These are phyloP conservation scores for Botryobasidium botryosum DNA, from an alignment of 768 basidiomycete species.

Conservation along the genomic window DNA sequence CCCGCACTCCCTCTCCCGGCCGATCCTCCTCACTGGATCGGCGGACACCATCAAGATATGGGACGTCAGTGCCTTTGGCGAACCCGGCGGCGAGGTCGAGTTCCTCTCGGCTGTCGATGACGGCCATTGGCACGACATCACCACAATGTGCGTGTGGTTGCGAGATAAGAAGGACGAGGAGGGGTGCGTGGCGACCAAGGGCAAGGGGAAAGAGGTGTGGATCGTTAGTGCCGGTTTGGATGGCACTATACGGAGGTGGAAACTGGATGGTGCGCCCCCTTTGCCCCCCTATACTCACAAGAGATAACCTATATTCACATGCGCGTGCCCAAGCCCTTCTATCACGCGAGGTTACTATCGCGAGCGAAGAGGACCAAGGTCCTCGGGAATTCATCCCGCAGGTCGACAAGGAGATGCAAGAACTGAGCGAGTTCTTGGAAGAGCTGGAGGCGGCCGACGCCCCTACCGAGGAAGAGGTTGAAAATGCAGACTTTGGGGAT, in stretches of 20 bases:
- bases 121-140: constrained; percentile 85
- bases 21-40: constrained; percentile 64
- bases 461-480: too few species aligned
- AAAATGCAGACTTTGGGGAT: too few species aligned
- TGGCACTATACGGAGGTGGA: constrained; percentile 77
- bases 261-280: constrained; percentile 37
- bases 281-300: too few species aligned
- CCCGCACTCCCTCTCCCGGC: constrained; percentile 42
- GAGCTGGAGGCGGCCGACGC: too few species aligned
- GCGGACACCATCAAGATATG: constrained; percentile 73
- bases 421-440: too few species aligned
- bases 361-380: too few species aligned
- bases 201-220: constrained; percentile 38
- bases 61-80: constrained; percentile 50
- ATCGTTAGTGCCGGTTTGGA: constrained; percentile 74
- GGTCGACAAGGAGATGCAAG: too few species aligned
- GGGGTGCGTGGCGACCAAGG: constrained; percentile 13
- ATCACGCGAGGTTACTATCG: too few species aligned
- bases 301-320: too few species aligned
- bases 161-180: constrained; percentile 16
- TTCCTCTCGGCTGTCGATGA: constrained; percentile 49
- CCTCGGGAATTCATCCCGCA: too few species aligned
- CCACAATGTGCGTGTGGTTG: constrained; percentile 55
- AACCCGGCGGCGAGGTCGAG: constrained; percentile 30
- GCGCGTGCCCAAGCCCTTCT: too few species aligned